Base-by-base conservation (phyloP, 1,139 yeast species). In the Saccharomyces pastorianus region DNA sequence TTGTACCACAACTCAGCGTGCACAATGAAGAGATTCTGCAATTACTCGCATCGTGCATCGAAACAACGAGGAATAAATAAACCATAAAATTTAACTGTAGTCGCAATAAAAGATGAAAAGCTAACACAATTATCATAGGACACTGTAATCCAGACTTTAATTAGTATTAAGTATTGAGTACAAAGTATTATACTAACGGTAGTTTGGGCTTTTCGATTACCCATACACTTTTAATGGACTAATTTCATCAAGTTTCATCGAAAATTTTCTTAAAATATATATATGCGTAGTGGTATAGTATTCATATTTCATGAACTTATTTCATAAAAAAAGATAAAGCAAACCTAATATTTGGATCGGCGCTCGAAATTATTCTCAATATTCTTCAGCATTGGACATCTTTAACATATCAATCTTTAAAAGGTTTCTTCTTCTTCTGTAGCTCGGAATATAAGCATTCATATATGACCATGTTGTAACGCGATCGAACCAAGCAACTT, bases 401-500 rank as follows among this genome's bases (percentile, higher is more conserved):
- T 14, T 38, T 6, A 20, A 9, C 44, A 38, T 38, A 20, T 38
- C 25, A 20, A 38, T 38, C 11, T 38, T 38, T 5, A 38, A 4
- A 38, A 17, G 13, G 13, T n/a, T 46, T 46, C 32, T 46, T 17
- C 8, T 26, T 11, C 48, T 46, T 6, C 52, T 55, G 4, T 48
- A 47, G 17, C 44, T 42, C 9, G 59, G 57, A 28, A 47, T 51
- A 27, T 56, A 55, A 8, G 59, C 59, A 34, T 56, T 56, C 23
- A 56, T 47, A 44, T 53, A 56, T 14, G 59, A 56, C 59, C 59
- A 56, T 13, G 55, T 55, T 5, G 59, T 56, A 8, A 53, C 53
- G 17, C 59, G 54, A 42, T 56, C 51, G 23, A 56, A 48, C 54
- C 56, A 56, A 46, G 53, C 55, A 4, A 56, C 56, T 29, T 56